Percentiles rank a stretch among this genome's conserved stretches.
Evolutionary conservation across 176 grass and related monocot genomes (phyloP).

Genomic region (Phragmites australis): DNA sequence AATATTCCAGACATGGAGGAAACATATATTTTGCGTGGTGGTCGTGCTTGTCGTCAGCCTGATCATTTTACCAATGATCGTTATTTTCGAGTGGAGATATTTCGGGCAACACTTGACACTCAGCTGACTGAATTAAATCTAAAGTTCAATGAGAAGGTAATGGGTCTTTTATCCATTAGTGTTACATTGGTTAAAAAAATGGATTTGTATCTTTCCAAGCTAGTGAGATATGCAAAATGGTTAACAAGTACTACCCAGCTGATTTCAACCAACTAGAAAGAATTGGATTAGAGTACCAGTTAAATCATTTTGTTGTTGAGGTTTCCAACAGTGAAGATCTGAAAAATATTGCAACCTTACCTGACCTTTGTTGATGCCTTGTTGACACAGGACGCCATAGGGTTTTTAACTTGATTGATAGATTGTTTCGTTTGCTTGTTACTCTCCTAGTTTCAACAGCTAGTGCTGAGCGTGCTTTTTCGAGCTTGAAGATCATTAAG

Average conservation of each 20-base stretch:
- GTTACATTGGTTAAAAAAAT: background rate
- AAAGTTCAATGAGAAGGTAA: background rate
- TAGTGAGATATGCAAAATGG: background rate
- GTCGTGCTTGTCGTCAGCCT: background rate
- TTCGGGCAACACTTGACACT: constrained; percentile 7
- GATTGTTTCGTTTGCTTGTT: constrained; percentile 10
- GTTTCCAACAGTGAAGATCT: background rate
- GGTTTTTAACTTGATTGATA: constrained; percentile 15
- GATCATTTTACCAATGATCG: background rate
- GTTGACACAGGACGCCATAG: background rate
- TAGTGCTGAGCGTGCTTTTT: constrained; percentile 15
- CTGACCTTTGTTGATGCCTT: background rate
- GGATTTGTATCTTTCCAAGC: background rate
- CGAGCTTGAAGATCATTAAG: constrained; percentile 9
- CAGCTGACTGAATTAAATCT: background rate
- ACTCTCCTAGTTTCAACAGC: constrained; percentile 24
- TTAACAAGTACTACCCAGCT: background rate
- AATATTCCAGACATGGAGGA: constrained; percentile 15
- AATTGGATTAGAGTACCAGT: background rate
- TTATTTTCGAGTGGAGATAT: constrained; percentile 16
- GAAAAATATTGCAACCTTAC: background rate
- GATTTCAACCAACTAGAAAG: constrained; percentile 17
- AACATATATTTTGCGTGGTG: constrained; percentile 10
- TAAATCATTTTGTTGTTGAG: constrained; percentile 11
- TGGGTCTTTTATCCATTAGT: constrained; percentile 7